Evolutionary conservation across 805 yeast genomes (phyloP), one percentile per base, ranked within the genome.

Genomic region (Torulaspora indica): DNA sequence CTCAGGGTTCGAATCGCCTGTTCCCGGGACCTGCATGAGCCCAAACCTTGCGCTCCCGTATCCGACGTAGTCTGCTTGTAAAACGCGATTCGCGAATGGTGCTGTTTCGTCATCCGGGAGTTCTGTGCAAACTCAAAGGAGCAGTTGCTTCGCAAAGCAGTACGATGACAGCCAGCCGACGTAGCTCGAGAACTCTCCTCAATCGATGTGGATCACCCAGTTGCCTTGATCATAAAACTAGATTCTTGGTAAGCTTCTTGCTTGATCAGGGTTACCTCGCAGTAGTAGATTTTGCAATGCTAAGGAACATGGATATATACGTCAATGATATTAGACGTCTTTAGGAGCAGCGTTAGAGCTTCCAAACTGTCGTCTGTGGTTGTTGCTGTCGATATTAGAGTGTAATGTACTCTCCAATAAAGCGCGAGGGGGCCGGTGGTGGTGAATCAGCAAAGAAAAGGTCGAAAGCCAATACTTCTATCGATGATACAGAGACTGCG

Each of bases 401-500:
- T 25, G 10, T 5, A 35, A 33, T 35, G 39, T 31, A 29, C 2
- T 40, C 42, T 14, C 51, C 57, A 31, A 56, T 52, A 13, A 60
- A 60, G 38, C 48, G 60, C 38, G 50, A 43, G 37, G 40, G 48
- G 33, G 46, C 24, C 23, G 42, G 34, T 15, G 31, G 42, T 5
- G 34, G 44, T 18, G 49, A 41, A 23, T 35, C 51, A 24, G 30
- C 52, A 13, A 22, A 18, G 36, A 52, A 59, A 37, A 52, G 43
- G 43, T 34, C 50, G 32, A 51, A 56, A 36, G 38, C 45, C n/a
- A 45, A 42, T 30, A 45, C 51, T 8, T 44, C 53, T 22, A 18
- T 35, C 17, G 46, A 35, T 7, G 54, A 41, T 15, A 44, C 52
- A 12, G 56, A 50, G 32, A 55, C 56, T 10, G 52, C 61, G n/a